Evolutionary conservation across 2,329 filamentous ascomycete genomes (phyloP).

Genomic region (Penicillium sp.): DNA sequence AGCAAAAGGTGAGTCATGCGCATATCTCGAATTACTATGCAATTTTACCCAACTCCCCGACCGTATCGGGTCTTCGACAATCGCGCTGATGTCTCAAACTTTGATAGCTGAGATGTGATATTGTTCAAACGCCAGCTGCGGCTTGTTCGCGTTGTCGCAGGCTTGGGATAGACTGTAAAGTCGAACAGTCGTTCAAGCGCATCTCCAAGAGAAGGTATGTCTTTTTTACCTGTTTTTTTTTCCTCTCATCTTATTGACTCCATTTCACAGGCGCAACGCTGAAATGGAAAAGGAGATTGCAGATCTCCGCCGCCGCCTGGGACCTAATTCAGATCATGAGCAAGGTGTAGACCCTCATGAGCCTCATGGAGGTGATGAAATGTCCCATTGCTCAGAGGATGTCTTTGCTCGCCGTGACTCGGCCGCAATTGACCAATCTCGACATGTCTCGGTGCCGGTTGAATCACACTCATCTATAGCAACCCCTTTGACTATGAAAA

Average conservation of each 20-base stretch:
- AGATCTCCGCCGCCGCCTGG: constrained; percentile 40
- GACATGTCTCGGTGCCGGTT: constrained; percentile 29
- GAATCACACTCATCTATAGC: constrained; percentile 27
- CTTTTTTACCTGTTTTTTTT: background rate
- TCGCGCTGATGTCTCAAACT: constrained; percentile 12
- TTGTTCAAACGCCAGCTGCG: constrained; percentile 54
- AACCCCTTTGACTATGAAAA: constrained; percentile 28
- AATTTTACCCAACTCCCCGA: background rate
- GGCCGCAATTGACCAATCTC: constrained; percentile 21
- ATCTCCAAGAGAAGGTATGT: constrained; percentile 50
- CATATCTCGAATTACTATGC: constrained; percentile 4
- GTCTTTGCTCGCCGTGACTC: constrained; percentile 27
- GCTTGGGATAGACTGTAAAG: constrained; percentile 54
- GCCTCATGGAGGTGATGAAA: constrained; percentile 23
- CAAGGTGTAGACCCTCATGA: constrained; percentile 21
- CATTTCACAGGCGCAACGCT: constrained; percentile 48
- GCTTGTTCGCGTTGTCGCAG: constrained; percentile 54
- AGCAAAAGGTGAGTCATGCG: constrained; percentile 51
- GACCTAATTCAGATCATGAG: constrained; percentile 26
- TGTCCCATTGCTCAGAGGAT: constrained; percentile 31
- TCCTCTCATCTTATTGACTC: constrained; percentile 7
- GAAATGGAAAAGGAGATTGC: constrained; percentile 52
- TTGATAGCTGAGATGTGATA: constrained; percentile 55
- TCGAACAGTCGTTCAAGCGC: constrained; percentile 59
- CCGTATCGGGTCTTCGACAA: background rate